phyloP scores from a whole-genome alignment of 2,329 filamentous ascomycete species.

The Aspergillus ochraceoroseus region DNA sequence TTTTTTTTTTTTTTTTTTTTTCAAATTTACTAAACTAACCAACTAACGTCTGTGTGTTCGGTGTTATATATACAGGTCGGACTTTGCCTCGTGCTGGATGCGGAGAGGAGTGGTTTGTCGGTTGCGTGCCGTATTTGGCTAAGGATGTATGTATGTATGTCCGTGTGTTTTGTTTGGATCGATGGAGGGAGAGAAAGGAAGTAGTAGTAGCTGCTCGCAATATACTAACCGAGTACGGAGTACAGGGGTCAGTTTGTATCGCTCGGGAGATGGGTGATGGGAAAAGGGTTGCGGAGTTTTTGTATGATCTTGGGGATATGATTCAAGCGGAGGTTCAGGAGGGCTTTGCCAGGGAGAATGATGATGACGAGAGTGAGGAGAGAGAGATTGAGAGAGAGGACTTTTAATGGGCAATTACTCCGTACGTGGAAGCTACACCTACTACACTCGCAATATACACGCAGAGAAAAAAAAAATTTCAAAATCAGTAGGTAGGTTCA shows the following conservation, averaged over 20 bases:
- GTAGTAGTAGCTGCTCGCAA: too few relatives aligned
- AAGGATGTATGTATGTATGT: neutral
- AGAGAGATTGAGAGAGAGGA: too few relatives aligned
- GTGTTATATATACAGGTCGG: neutral
- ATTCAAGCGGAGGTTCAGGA: too few relatives aligned
- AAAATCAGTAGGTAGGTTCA: too few relatives aligned
- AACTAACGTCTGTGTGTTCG: neutral
- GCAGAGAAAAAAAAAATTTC: too few relatives aligned
- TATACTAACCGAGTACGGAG: neutral
- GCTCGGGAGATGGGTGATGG: conserved; percentile 2
- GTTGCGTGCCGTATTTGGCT: conserved; percentile 1
- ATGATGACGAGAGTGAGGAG: neutral
- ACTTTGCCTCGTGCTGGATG: neutral
- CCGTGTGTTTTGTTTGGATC: too few relatives aligned
- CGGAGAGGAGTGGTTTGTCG: neutral
- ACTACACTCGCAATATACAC: too few relatives aligned
- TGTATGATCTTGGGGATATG: conserved; percentile 2
- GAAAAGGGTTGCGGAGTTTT: neutral
- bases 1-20: too few relatives aligned
- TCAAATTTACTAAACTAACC: too few relatives aligned
- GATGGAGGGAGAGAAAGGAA: too few relatives aligned
- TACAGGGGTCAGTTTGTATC: neutral
- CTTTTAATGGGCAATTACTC: too few relatives aligned
- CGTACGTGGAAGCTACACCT: too few relatives aligned
- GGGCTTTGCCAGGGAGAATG: neutral